Evolutionary conservation across 2,329 filamentous ascomycete genomes (phyloP).

Genomic region (Aspergillus udagawae): DNA sequence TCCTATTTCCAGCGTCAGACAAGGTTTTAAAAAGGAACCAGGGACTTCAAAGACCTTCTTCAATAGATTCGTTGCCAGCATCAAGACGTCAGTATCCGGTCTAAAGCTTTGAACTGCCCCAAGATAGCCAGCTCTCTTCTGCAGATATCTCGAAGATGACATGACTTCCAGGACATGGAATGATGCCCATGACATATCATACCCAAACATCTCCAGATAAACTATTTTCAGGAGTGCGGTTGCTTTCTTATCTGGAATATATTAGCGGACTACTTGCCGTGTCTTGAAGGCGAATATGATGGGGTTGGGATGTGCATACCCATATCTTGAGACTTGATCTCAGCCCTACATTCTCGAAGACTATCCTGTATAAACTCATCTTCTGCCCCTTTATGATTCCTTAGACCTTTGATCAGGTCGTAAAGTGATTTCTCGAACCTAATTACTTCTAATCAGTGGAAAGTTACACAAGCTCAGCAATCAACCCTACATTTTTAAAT

Average conservation of each 20-base stretch:
- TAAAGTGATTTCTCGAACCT: conserved; percentile 99
- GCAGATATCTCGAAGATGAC: conserved; percentile 89
- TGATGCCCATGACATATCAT: conserved; percentile 99
- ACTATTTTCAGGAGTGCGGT: conserved; percentile 93
- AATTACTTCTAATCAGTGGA: background rate
- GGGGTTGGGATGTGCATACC: conserved; percentile 48
- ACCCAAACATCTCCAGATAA: conserved; percentile 97
- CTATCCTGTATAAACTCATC: conserved; percentile 91
- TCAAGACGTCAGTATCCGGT: conserved; percentile 91
- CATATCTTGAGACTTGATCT: conserved; percentile 92
- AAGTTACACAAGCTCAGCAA: background rate
- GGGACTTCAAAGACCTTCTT: conserved; percentile 65
- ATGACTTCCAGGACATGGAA: conserved; percentile 99
- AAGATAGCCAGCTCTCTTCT: conserved; percentile 93
- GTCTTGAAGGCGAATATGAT: background rate
- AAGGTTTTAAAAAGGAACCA: background rate
- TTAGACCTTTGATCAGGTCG: conserved; percentile 93
- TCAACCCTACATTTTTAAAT: background rate
- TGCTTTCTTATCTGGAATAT: conserved; percentile 75
- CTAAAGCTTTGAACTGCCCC: conserved; percentile 95
- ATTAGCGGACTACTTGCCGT: conserved; percentile 5
- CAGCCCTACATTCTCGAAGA: conserved; percentile 89
- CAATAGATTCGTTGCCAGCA: conserved; percentile 92
- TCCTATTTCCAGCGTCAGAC: conserved; percentile 30
- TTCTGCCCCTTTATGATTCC: conserved; percentile 93